Conservation (phyloP, 129 eudicot species). For the Flaveria linearis region DNA sequence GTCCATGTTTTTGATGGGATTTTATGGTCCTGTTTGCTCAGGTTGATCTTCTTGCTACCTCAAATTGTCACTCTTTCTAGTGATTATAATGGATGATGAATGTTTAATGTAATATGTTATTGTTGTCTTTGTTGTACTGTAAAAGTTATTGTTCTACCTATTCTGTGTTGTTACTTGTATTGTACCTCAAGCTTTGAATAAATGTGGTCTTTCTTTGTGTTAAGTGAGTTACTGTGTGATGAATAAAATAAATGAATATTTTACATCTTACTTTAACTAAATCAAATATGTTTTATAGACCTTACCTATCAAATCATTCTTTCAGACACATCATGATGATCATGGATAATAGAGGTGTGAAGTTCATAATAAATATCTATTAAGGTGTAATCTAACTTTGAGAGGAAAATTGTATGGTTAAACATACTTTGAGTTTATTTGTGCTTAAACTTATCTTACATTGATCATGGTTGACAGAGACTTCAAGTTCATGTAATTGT, state of each 20-base stretch:
- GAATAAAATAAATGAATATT: not conserved
- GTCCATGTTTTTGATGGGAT: slow-evolving; percentile 55
- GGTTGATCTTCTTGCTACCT: slow-evolving; percentile 38
- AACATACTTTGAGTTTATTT: too few species aligned
- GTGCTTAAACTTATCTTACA: too few species aligned
- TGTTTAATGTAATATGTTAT: slow-evolving; percentile 27
- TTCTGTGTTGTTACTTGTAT: slow-evolving; percentile 11
- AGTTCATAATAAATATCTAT: too few species aligned
- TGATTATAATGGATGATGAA: slow-evolving; percentile 11
- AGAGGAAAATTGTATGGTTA: not conserved
- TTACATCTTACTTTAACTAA: not conserved
- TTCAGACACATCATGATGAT: not conserved
- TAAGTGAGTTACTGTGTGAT: slow-evolving; percentile 6
- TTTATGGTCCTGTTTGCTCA: slow-evolving; percentile 48
- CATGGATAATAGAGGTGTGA: not conserved
- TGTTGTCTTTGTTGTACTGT: slow-evolving; percentile 2
- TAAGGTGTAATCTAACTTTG: not conserved
- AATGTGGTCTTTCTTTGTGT: slow-evolving; percentile 6
- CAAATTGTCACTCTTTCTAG: slow-evolving; percentile 37
- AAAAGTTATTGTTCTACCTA: slow-evolving; percentile 17
- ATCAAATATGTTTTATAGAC: not conserved
- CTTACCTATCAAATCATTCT: not conserved
- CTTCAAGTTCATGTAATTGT: too few species aligned
- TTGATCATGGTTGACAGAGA: too few species aligned
- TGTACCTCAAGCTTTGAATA: slow-evolving; percentile 13